A percentile compares a stretch with the other conserved stretches of the same genome.
phyloP scores from a whole-genome alignment of 2,329 filamentous ascomycete genomes.

The Phaeosphaeria sp. region DNA sequence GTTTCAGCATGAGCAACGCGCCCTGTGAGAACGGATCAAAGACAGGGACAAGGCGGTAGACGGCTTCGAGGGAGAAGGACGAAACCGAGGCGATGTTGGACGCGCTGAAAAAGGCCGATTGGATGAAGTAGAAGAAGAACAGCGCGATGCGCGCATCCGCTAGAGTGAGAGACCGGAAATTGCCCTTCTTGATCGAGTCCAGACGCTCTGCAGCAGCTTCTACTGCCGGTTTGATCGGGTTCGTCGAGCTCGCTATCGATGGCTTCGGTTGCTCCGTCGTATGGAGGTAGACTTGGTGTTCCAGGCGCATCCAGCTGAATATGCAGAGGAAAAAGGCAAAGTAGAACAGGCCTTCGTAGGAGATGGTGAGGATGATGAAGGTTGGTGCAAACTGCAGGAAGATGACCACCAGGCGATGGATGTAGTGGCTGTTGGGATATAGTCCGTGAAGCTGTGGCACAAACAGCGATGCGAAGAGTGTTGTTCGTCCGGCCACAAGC shows the following conservation, averaged over 20 bases:
- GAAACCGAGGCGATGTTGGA: slow-evolving; percentile 95
- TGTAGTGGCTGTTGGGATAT: slow-evolving; percentile 83
- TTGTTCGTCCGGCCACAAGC: slow-evolving; percentile 83
- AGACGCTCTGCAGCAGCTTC: slow-evolving; percentile 43
- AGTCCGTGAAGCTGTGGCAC: slow-evolving; percentile 83
- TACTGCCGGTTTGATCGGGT: slow-evolving; percentile 49
- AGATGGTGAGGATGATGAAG: slow-evolving; percentile 96
- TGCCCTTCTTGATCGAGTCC: slow-evolving; percentile 36
- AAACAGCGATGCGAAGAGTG: slow-evolving; percentile 75
- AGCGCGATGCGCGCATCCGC: slow-evolving; percentile 87
- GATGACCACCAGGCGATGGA: slow-evolving; percentile 85
- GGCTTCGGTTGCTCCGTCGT: slow-evolving; percentile 13
- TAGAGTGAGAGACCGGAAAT: slow-evolving; percentile 74
- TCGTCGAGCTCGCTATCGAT: slow-evolving; percentile 18
- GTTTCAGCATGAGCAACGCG: slow-evolving; percentile 83
- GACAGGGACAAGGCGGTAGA: slow-evolving; percentile 83
- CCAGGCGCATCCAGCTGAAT: slow-evolving; percentile 88
- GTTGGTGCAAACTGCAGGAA: slow-evolving; percentile 92
- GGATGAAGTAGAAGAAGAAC: slow-evolving; percentile 94
- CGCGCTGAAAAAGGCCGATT: slow-evolving; percentile 96
- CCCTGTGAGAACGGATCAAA: slow-evolving; percentile 95
- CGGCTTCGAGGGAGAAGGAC: slow-evolving; percentile 90
- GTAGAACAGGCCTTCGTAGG: slow-evolving; percentile 96
- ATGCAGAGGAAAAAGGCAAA: slow-evolving; percentile 84
- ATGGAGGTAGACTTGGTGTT: slow-evolving; percentile 73